Base-by-base conservation (phyloP, 495 filamentous ascomycete species). In the Ascodesmis nigricans region DNA sequence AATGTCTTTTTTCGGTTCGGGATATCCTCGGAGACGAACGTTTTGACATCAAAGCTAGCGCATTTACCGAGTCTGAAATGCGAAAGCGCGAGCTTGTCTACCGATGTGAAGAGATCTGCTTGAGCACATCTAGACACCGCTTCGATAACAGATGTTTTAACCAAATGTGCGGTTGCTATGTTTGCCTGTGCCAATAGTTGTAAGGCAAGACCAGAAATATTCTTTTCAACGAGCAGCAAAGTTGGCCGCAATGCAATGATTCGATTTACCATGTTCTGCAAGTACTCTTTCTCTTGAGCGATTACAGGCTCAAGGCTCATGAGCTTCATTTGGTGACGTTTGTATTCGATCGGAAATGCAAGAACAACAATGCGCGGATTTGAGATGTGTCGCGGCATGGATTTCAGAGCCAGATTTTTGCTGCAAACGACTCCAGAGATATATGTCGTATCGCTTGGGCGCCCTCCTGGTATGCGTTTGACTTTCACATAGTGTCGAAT, bases 261-360 rank as follows among this genome's bases (percentile, higher is more conserved):
- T n/a, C 87, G 69, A 44, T 78, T 82, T 10, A 95, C 77, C 35
- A 95, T 67, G 47, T 93, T 91, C 42, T 73, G 71, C 5, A 99
- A 61, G 49, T 84, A 99, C 47, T 99, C 90, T 37, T 77, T 73
- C 55, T 99, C 90, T 53, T 95, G 90, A 24, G 82, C 78, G 44
- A 99, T 91, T 36, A 99, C 82, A 22, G 83, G 87, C 42, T 92
- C 80, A 15, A 99, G 58, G 43, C 90, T 95, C 87, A 99, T 95
- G 55, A 95, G 93, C 43, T 93, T 84, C 46, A 92, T 77, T 30
- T 64, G 59, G 44, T 92, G 82, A 21, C 87, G 73, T 25, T 83
- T 76, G 56, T 95, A 99, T 49, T 95, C 90, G 29, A 99, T 76
- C 5, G 90, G 75, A 51, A 99, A 99, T 4, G 81, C 79, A 20